A percentile compares a stretch with the other conserved stretches of the same genome.
Evolutionary conservation across 257 asterid species (phyloP).

Genomic region (Primulina eburnea): DNA sequence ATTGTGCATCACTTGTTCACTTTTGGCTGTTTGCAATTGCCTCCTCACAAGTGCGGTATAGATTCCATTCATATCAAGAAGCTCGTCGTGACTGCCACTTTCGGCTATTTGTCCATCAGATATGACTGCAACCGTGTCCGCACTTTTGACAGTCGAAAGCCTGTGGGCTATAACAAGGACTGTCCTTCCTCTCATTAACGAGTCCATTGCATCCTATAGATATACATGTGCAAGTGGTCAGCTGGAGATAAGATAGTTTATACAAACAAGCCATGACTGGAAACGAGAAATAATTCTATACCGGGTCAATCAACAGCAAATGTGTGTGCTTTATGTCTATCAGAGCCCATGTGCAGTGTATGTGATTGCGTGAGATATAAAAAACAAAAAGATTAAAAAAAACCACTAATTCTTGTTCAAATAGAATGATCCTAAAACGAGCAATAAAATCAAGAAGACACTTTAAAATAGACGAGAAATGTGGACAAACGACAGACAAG

Average conservation of each 20-base stretch:
- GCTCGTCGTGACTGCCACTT: conserved; percentile 61
- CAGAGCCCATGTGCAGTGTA: neutral
- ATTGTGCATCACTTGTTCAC: conserved; percentile 11
- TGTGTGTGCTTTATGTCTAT: neutral
- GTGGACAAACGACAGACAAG: too few species aligned
- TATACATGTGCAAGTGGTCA: neutral
- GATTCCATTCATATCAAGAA: conserved; percentile 44
- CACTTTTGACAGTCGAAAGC: conserved; percentile 69
- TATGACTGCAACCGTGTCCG: conserved; percentile 58
- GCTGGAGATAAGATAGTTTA: neutral
- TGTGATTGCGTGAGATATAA: neutral
- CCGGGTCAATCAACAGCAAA: too few species aligned
- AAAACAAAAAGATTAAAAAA: neutral
- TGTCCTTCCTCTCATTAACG: conserved; percentile 64
- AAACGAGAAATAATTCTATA: neutral
- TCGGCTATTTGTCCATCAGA: conserved; percentile 64
- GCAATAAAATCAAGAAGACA: neutral
- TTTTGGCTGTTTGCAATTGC: conserved; percentile 50
- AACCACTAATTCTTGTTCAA: neutral
- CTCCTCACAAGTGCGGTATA: conserved; percentile 54
- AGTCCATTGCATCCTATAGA: conserved; percentile 68
- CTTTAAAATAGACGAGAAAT: neutral
- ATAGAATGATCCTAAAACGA: neutral
- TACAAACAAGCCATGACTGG: neutral
- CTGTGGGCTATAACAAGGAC: conserved; percentile 71